These are phyloP conservation scores for Hypericum androsaemum DNA, from an alignment of 345 rosid genomes.

Conservation along the genomic window DNA sequence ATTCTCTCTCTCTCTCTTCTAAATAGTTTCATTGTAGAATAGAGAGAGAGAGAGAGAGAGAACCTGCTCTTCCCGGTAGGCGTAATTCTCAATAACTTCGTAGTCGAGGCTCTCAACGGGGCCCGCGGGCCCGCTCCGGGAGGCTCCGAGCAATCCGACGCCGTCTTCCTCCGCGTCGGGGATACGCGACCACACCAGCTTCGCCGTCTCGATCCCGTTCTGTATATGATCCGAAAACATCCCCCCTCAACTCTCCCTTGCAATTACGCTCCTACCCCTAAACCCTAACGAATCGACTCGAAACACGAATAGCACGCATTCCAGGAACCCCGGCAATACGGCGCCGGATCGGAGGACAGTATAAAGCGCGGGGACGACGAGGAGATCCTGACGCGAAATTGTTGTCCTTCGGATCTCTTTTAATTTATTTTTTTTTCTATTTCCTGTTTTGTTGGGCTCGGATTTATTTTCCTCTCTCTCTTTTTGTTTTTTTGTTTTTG, in stretches of 20 bases:
- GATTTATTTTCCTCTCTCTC: too few relatives aligned
- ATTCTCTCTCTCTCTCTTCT: too few relatives aligned
- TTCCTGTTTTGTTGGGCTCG: too few relatives aligned
- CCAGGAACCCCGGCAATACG: too few relatives aligned
- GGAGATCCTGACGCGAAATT: too few relatives aligned
- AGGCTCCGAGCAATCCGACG: constrained; percentile 39
- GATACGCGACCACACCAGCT: constrained; percentile 64
- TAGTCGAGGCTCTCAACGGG: constrained; percentile 83
- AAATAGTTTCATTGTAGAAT: not conserved
- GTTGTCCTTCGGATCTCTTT: too few relatives aligned
- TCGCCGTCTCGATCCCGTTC: constrained; percentile 69
- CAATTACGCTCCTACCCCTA: not conserved
- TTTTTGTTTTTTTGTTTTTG: too few relatives aligned
- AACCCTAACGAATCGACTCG: too few relatives aligned
- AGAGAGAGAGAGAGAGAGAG: not conserved
- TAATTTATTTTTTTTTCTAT: too few relatives aligned
- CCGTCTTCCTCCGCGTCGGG: constrained; percentile 69
- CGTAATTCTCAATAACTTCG: constrained; percentile 85
- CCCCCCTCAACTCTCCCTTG: constrained; percentile 7
- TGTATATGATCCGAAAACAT: constrained; percentile 77
- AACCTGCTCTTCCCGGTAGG: constrained; percentile 90
- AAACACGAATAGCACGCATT: too few relatives aligned
- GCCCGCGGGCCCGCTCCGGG: constrained; percentile 31
- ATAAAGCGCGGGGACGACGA: too few relatives aligned
- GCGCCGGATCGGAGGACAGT: too few relatives aligned